Conservation (phyloP, 768 basidiomycete species). For the Dendrothele bispora region DNA sequence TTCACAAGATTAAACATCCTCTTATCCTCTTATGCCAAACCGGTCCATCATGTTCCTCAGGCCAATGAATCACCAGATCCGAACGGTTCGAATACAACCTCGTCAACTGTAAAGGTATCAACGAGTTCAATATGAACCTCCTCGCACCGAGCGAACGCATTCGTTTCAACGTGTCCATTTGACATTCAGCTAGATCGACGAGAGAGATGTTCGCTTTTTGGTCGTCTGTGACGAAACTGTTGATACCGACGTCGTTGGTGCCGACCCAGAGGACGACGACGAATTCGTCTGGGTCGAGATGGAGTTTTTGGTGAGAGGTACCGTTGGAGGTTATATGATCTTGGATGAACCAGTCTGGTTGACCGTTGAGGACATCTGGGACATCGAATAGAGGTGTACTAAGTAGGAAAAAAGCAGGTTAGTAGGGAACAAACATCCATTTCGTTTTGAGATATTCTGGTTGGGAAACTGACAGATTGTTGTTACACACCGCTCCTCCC, state of each 20-base stretch:
- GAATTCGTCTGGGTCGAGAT: slow-evolving; percentile 19
- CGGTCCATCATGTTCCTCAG: slow-evolving; percentile 17
- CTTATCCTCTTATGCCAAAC: slow-evolving; percentile 22
- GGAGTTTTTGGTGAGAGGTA: slow-evolving; percentile 16
- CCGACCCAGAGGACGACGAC: slow-evolving; percentile 19
- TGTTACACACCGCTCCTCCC: slow-evolving; percentile 23
- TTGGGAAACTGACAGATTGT: no score
- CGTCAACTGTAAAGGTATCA: slow-evolving; percentile 19
- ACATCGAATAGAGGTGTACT: slow-evolving; percentile 7
- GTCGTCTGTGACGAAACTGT: slow-evolving; percentile 17
- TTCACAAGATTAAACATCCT: slow-evolving; percentile 21
- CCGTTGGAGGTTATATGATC: slow-evolving; percentile 18
- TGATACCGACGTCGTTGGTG: slow-evolving; percentile 20
- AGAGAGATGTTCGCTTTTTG: slow-evolving; percentile 12
- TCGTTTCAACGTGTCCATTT: slow-evolving; percentile 14
- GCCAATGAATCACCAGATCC: slow-evolving; percentile 18
- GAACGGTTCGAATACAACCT: slow-evolving; percentile 15
- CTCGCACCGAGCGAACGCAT: slow-evolving; percentile 19
- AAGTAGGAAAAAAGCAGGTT: no score
- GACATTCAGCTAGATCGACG: slow-evolving; percentile 17
- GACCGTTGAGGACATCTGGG: slow-evolving; percentile 19
- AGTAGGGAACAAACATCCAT: no score
- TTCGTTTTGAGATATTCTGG: no score
- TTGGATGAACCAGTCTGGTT: slow-evolving; percentile 22
- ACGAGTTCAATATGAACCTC: slow-evolving; percentile 22